Percentiles rank a stretch among this genome's conserved stretches.
phyloP scores from a whole-genome alignment of 2,329 filamentous ascomycete species.

The Rhinocladiella similis region DNA sequence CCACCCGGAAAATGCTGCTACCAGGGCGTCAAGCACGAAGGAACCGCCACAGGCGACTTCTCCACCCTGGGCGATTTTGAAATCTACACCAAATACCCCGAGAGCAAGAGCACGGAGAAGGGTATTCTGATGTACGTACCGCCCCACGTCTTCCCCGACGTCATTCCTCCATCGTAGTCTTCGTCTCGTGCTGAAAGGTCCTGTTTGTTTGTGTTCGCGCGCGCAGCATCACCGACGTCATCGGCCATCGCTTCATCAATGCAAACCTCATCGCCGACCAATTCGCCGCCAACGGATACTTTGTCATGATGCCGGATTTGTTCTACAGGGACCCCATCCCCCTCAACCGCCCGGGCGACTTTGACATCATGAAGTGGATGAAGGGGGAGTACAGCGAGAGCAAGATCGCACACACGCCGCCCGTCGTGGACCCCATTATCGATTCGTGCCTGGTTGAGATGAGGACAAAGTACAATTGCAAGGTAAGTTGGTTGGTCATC shows the following conservation, averaged over 20 bases:
- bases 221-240: constrained; percentile 53
- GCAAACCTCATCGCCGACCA: constrained; percentile 70
- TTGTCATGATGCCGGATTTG: constrained; percentile 67
- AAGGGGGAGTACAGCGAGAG: constrained; percentile 30
- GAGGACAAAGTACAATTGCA: constrained; percentile 31
- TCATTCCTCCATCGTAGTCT: no score
- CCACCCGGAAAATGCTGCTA: constrained; percentile 41
- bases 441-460: constrained; percentile 45
- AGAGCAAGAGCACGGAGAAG: constrained; percentile 53
- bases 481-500: constrained; percentile 24
- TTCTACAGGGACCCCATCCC: constrained; percentile 63
- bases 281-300: constrained; percentile 71
- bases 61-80: constrained; percentile 50
- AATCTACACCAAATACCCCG: constrained; percentile 57
- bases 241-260: constrained; percentile 59
- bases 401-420: constrained; percentile 39
- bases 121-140: constrained; percentile 54
- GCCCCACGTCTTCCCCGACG: no score
- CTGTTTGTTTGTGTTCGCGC: neutral
- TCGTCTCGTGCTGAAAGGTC: no score
- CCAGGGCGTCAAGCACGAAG: constrained; percentile 50
- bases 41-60: constrained; percentile 48
- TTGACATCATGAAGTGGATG: constrained; percentile 54
- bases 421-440: constrained; percentile 55
- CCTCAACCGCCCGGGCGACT: constrained; percentile 53